These are phyloP conservation scores for Glaciozyma martinii DNA, from an alignment of 768 basidiomycete species.

Conservation along the genomic window DNA sequence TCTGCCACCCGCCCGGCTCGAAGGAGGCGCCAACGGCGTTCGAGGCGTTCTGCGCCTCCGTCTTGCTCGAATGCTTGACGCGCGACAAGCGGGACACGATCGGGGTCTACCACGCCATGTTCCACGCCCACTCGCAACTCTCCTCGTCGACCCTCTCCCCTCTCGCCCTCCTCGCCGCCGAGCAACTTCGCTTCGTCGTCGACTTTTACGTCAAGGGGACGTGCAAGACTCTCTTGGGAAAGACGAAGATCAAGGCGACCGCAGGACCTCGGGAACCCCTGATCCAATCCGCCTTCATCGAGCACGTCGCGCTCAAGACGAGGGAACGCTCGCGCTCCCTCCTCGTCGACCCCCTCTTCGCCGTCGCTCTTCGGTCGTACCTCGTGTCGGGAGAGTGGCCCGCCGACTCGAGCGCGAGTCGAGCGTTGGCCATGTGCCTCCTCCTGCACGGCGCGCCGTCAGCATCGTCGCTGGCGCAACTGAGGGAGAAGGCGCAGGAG, in stretches of 20 bases:
- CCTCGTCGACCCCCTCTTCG: not conserved
- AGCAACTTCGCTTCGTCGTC: slow-evolving; percentile 16
- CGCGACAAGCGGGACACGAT: slow-evolving; percentile 57
- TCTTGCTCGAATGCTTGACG: slow-evolving; percentile 68
- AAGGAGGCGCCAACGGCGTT: slow-evolving; percentile 5
- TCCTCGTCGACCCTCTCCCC: not conserved
- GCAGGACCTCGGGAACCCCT: slow-evolving; percentile 16
- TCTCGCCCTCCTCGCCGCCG: slow-evolving; percentile 4
- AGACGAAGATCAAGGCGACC: not conserved
- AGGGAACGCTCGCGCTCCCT: not conserved
- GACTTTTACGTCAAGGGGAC: slow-evolving; percentile 20
- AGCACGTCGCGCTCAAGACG: slow-evolving; percentile 9
- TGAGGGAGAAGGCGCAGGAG: not conserved
- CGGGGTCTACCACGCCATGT: slow-evolving; percentile 13
- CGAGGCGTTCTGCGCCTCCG: slow-evolving; percentile 33
- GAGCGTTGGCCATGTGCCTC: not conserved
- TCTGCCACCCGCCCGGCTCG: slow-evolving; percentile 36
- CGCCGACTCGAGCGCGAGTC: not conserved
- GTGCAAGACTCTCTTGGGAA: slow-evolving; percentile 10
- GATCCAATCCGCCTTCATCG: slow-evolving; percentile 16
- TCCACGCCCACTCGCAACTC: not conserved
- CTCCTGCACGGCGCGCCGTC: slow-evolving; percentile 3
- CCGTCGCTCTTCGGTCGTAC: not conserved
- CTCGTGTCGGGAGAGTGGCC: slow-evolving; percentile 1
- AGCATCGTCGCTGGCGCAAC: not conserved